phyloP scores from a whole-genome alignment of 148 eudicot species.

The Vaccinium macrocarpon region DNA sequence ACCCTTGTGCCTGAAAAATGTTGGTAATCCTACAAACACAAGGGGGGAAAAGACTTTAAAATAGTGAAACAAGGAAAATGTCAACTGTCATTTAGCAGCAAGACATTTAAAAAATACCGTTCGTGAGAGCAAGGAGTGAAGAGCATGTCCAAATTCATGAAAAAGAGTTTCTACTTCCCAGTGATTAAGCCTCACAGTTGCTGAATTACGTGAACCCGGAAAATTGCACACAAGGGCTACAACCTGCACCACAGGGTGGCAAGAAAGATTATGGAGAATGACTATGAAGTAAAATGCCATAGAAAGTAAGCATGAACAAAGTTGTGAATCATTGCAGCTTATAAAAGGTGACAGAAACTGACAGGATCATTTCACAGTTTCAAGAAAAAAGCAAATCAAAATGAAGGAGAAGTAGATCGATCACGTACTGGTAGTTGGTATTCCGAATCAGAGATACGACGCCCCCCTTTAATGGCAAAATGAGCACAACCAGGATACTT shows the following conservation, averaged over 20 bases:
- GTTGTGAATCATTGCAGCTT: neutral
- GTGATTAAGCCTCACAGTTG: slow-evolving; percentile 65
- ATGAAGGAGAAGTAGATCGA: neutral
- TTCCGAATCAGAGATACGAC: slow-evolving; percentile 74
- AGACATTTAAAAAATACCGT: slow-evolving; percentile 49
- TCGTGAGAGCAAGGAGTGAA: slow-evolving; percentile 91
- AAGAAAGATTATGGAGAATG: neutral
- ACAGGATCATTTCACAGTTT: neutral
- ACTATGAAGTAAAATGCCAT: neutral
- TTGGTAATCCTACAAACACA: slow-evolving; percentile 72
- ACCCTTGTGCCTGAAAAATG: slow-evolving; percentile 98
- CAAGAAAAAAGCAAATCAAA: slow-evolving; percentile 5
- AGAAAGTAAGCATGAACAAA: slow-evolving; percentile 5
- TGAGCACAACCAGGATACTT: slow-evolving; percentile 97
- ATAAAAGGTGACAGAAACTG: neutral
- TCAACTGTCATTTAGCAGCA: slow-evolving; percentile 5
- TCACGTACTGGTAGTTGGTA: slow-evolving; percentile 88
- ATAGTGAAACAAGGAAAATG: slow-evolving; percentile 6
- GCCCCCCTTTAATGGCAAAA: slow-evolving; percentile 95
- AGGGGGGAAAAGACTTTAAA: neutral
- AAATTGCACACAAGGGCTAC: slow-evolving; percentile 98
- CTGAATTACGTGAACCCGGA: slow-evolving; percentile 43
- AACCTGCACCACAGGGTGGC: slow-evolving; percentile 45
- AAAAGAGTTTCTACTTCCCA: slow-evolving; percentile 93
- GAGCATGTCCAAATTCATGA: slow-evolving; percentile 99